A percentile compares a stretch with the other conserved stretches of the same genome.
phyloP scores from a whole-genome alignment of 768 basidiomycete genomes.

The Kwoniella heveanensis region DNA sequence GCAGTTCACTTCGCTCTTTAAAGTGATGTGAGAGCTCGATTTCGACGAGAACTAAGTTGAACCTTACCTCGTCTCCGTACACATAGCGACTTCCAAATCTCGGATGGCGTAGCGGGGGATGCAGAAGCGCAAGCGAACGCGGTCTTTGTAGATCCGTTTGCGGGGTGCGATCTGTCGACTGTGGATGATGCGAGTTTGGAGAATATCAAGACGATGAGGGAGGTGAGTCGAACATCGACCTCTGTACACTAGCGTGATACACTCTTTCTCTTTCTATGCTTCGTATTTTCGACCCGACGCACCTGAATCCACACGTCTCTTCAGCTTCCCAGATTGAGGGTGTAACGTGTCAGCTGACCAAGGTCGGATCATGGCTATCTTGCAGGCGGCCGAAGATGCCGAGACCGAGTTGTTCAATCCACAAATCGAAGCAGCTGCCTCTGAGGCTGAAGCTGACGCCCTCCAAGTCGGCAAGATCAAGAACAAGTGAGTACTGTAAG shows the following conservation, averaged over 20 bases:
- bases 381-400: constrained; percentile 27
- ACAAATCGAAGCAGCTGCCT: constrained; percentile 20
- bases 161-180: constrained; percentile 25
- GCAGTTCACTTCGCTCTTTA: too few relatives aligned
- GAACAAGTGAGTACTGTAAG: constrained; percentile 27
- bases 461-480: constrained; percentile 30
- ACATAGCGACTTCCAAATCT: constrained; percentile 29
- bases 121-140: constrained; percentile 29
- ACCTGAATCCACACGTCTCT: too few relatives aligned
- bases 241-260: too few relatives aligned
- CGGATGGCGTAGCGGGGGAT: constrained; percentile 26
- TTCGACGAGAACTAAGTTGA: too few relatives aligned
- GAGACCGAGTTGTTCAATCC: constrained; percentile 25
- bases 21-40: too few relatives aligned
- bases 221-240: constrained; percentile 23
- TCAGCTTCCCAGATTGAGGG: too few relatives aligned
- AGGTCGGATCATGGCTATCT: too few relatives aligned
- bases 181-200: constrained; percentile 17
- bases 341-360: not conserved
- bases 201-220: constrained; percentile 27
- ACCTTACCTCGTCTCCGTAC: too few relatives aligned
- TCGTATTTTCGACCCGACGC: too few relatives aligned
- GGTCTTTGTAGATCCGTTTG: constrained; percentile 26
- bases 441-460: constrained; percentile 14
- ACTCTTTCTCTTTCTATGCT: too few relatives aligned